Evolutionary conservation across 805 yeast species (phyloP).

Genomic region (Pichia occidentalis): DNA sequence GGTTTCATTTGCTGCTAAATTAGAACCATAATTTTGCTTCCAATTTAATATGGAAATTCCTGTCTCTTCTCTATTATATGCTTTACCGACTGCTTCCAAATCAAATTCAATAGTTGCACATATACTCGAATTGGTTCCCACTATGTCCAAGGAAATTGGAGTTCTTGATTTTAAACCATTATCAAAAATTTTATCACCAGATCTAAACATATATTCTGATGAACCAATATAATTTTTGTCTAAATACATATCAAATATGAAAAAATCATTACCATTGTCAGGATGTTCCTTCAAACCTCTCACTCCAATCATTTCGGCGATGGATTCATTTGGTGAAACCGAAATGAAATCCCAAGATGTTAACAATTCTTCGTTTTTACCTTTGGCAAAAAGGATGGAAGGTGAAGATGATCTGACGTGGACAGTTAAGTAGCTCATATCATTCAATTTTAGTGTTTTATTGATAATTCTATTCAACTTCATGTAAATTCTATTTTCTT

Average conservation of each 20-base stretch:
- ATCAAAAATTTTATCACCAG: conserved; percentile 23
- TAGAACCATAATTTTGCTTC: conserved; percentile 40
- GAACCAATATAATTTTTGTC: conserved; percentile 61
- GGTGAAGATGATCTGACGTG: conserved; percentile 48
- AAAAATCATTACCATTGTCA: conserved; percentile 43
- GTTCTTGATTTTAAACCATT: conserved; percentile 33
- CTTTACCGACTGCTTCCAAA: conserved; percentile 63
- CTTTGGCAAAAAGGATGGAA: conserved; percentile 53
- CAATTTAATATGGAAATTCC: conserved; percentile 50
- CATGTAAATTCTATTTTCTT: conserved; percentile 56
- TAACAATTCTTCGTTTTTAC: conserved; percentile 50
- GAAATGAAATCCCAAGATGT: conserved; percentile 66
- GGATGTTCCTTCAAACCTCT: conserved; percentile 39
- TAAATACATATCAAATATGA: conserved; percentile 49
- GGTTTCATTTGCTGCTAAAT: conserved; percentile 32
- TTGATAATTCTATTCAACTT: conserved; percentile 41
- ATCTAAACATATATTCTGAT: conserved; percentile 40
- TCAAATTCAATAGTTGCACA: conserved; percentile 43
- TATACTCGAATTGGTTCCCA: conserved; percentile 36
- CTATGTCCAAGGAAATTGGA: conserved; percentile 38
- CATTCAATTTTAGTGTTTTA: conserved; percentile 13
- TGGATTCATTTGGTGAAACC: conserved; percentile 60
- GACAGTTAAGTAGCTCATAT: conserved; percentile 44
- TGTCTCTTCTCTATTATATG: conserved; percentile 51
- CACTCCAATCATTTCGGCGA: conserved; percentile 66